Evolutionary conservation across 345 rosid genomes (phyloP).

Genomic region (Abelmoschus esculentus): DNA sequence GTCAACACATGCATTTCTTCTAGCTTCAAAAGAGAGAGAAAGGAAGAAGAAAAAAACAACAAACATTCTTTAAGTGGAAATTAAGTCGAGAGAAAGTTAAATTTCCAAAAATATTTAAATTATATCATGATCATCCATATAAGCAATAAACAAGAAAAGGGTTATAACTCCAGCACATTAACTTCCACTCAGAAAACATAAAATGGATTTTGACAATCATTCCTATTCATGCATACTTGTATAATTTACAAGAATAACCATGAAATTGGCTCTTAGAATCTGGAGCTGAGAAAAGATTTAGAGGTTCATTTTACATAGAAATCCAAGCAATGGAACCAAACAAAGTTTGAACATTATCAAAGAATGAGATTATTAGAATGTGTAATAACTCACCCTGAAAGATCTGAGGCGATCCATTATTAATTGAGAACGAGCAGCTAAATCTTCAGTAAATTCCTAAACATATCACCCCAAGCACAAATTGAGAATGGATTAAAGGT

Average conservation of each 20-base stretch:
- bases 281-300: background rate
- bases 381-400: conserved; percentile 43
- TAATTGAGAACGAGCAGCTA: conserved; percentile 69
- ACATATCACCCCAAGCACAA: background rate
- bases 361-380: conserved; percentile 8
- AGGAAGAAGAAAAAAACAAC: no score
- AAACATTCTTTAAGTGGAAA: no score
- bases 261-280: background rate
- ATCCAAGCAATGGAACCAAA: background rate
- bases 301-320: background rate
- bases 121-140: background rate
- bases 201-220: background rate
- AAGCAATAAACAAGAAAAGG: background rate
- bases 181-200: background rate
- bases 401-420: conserved; percentile 45
- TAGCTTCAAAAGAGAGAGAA: no score
- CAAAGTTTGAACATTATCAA: conserved; percentile 3
- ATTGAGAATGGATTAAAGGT: background rate
- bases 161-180: background rate
- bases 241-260: background rate
- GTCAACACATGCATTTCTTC: background rate
- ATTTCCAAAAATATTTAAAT: background rate
- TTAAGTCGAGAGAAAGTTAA: no score
- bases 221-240: background rate
- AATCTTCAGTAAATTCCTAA: conserved; percentile 78